Conservation (phyloP, 2,329 filamentous ascomycete species). For the Beauveria sp. region DNA sequence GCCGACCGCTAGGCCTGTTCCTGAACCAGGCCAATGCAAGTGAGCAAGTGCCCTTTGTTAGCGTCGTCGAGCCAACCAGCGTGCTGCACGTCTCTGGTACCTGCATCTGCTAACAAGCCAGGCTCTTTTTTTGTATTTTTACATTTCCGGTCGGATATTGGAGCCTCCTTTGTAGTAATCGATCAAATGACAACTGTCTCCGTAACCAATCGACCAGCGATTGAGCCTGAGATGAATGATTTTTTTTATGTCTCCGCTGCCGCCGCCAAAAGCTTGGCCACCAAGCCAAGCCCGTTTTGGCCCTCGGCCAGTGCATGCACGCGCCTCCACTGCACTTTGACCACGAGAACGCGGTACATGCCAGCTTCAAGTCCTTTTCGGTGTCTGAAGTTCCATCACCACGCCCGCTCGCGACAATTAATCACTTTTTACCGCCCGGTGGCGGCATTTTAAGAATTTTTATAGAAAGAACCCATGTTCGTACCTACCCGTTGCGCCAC, state of each 20-base stretch:
- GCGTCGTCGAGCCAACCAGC: slow-evolving; percentile 8
- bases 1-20: slow-evolving; percentile 7
- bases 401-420: not conserved
- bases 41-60: not conserved
- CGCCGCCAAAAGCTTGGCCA: slow-evolving; percentile 2
- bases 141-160: not conserved
- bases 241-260: not conserved
- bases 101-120: not conserved
- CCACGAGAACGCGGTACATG: not conserved
- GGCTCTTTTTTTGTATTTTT: not conserved
- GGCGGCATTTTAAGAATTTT: not conserved
- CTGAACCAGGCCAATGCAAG: not conserved
- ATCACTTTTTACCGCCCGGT: not conserved
- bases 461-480: not conserved
- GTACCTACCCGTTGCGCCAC: not conserved
- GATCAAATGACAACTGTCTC: too few relatives aligned
- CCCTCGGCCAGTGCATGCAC: not conserved
- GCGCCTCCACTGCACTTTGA: not conserved
- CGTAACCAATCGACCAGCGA: not conserved
- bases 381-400: too few relatives aligned
- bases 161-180: too few relatives aligned
- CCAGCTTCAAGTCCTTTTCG: too few relatives aligned
- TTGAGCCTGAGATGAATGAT: too few relatives aligned
- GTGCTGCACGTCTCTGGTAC: not conserved
- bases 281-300: not conserved